phyloP scores from a whole-genome alignment of 2,329 filamentous ascomycete genomes.

The Didymella segeticola region DNA sequence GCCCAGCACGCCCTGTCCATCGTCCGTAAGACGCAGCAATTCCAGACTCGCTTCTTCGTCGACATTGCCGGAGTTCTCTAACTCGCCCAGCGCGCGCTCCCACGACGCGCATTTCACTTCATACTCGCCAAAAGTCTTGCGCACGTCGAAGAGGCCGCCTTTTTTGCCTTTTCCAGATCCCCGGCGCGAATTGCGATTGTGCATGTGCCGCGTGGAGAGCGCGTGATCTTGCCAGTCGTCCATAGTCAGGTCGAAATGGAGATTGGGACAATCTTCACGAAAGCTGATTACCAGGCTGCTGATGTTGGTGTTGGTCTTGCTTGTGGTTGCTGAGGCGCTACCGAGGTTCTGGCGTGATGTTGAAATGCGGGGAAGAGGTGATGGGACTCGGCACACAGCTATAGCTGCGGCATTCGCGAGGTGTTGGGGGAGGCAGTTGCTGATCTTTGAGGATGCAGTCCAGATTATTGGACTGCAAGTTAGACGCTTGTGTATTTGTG shows the following conservation, averaged over 20 bases:
- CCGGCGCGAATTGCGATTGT: slow-evolving; percentile 26
- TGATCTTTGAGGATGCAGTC: too few species aligned
- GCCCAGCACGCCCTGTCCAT: slow-evolving; percentile 29
- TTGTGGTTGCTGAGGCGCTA: neutral
- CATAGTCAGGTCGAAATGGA: too few species aligned
- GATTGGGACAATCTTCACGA: too few species aligned
- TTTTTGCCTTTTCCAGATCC: slow-evolving; percentile 20
- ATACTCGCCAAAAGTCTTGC: slow-evolving; percentile 34
- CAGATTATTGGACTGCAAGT: neutral
- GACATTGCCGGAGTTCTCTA: neutral
- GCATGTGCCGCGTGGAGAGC: slow-evolving; percentile 33
- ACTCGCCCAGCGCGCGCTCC: slow-evolving; percentile 15
- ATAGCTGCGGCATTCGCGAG: too few species aligned
- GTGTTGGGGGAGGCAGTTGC: too few species aligned
- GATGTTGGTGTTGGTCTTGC: neutral
- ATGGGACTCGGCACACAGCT: too few species aligned
- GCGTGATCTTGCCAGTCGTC: slow-evolving; percentile 37
- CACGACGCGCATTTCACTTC: slow-evolving; percentile 30
- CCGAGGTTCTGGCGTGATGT: neutral
- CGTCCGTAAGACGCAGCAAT: slow-evolving; percentile 28
- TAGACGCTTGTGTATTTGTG: neutral
- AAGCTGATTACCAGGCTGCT: neutral
- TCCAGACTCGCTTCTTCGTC: slow-evolving; percentile 24
- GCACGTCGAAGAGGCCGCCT: slow-evolving; percentile 28
- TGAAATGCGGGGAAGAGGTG: slow-evolving; percentile 12